Evolutionary conservation across 2,329 filamentous ascomycete genomes (phyloP), one percentile per base, ranked within the genome.

Genomic region (Fusarium nelsonii): DNA sequence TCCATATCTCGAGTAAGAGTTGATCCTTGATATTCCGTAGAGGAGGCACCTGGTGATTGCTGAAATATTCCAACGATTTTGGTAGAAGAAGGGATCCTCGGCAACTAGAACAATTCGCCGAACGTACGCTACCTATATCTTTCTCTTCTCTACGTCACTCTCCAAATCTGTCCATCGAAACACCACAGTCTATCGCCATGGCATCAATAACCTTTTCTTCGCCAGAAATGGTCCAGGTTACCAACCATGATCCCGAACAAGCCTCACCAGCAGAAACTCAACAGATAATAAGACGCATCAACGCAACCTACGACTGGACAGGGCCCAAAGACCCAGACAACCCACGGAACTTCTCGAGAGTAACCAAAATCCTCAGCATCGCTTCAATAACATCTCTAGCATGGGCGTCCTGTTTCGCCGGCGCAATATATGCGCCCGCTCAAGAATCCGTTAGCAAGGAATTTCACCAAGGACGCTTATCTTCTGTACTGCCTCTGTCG

Each of bases 221-320:
- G 18, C 51, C 51, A 55, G 51, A 48, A 48, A 55, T 55, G 51
- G 30, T 23, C 9, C 30, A 53, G 18, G 28, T 34, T 8, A 12
- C 26, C 10, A 20, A 11, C 15, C n/a, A 16, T n/a, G 6, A 45
- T 2, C 7, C 33, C 33, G 14, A 41, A 11, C 3, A 14, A 16
- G 5, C 8, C 18, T 15, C 64, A 4, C 11, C 41, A 12, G 28
- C 45, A 10, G 65, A 52, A 3, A 52, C 46, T 0, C 56, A 65
- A 9, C 37, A 55, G 1, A 61, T 50, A 40, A 68, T 69, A 40
- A 65, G 50, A 14, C 60, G 65, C 8, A 68, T 68, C n/a, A 68
- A 68, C 16, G 60, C 65, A 28, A 45, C 65, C 2, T 68, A 68
- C 11, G 65, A 68, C 41, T 68, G 65, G 65, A 68, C 65, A 18